Base-by-base conservation (phyloP, 495 filamentous ascomycete genomes). In the Polyplosphaeria fusca region DNA sequence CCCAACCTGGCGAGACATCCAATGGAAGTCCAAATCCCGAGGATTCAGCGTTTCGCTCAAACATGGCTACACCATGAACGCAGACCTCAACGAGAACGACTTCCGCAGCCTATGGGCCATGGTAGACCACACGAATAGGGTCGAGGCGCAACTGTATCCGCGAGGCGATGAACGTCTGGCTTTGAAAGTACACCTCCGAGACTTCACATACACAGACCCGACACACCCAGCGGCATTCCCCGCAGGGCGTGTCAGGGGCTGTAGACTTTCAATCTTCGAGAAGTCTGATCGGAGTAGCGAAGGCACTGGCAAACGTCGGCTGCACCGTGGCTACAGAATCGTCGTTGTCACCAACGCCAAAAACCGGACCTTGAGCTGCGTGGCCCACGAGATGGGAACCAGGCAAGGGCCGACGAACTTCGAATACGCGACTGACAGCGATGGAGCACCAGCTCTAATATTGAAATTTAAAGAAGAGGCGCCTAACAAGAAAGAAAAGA, bases 51-150 rank as follows among this genome's bases (percentile, higher is more conserved):
- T 94, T 24, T 79, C 78, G 49, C 70, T 94, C 12, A 82, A 86
- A 2, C 79, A 84, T 39, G 83, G 85, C 1, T 86, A 89, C 60
- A 72, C 83, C 38, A 66, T 92, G 26, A 77, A 79, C 41, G 70
- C 94, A 5, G 78, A 82, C 51, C 88, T 87, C 71, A 74, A 74
- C 12, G 86, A 90, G 64, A 75, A 79, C 9, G 87, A 91, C 61
- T 92, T 86, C 73, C 82, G 82, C 54, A 82, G 77, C 20, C 67
- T 95, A 13, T 89, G 86, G 82, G 84, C 83, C 56, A 88, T 93
- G 64, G 86, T 86, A 54, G 87, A 93, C 47, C 88, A 91, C 59
- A 86, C 85, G 20, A 79, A 78, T 27, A 86, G 85, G 61, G 81
- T 90, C 0, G 84, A 89, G 60, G 74, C 76, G 12, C 85, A 76